These are phyloP conservation scores for Colletotrichum sp. DNA, from an alignment of 2,329 filamentous ascomycete genomes.

Conservation along the genomic window DNA sequence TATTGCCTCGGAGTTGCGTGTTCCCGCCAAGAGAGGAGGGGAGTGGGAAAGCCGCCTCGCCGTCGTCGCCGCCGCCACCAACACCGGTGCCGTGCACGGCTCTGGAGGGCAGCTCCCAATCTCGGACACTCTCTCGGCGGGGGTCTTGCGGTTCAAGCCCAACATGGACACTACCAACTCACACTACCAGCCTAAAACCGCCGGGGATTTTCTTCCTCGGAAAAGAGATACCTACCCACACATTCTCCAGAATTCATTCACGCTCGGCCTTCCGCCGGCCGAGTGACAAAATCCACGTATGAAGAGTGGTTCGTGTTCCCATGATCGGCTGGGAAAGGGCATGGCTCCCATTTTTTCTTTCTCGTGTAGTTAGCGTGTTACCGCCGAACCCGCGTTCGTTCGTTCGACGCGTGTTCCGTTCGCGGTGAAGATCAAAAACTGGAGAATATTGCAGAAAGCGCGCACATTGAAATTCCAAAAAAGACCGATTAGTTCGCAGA, in stretches of 20 bases:
- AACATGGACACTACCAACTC: background rate
- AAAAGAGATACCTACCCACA: background rate
- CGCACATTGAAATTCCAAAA: background rate
- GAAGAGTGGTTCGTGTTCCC: background rate
- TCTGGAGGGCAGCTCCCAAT: background rate
- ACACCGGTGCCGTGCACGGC: background rate
- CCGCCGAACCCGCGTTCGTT: background rate
- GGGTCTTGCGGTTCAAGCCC: background rate
- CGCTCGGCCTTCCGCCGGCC: background rate
- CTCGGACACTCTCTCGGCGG: background rate
- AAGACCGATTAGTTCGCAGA: background rate
- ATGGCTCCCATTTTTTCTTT: background rate
- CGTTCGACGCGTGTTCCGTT: background rate
- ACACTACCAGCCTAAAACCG: background rate
- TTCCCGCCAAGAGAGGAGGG: background rate
- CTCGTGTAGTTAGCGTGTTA: background rate
- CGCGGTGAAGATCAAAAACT: background rate
- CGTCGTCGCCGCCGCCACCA: background rate
- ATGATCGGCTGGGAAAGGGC: background rate
- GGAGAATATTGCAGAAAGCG: background rate
- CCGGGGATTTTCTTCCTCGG: background rate
- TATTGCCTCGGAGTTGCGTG: background rate
- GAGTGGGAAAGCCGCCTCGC: background rate
- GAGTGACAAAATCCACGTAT: background rate
- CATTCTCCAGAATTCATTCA: background rate